Conservation (phyloP, 2,329 filamentous ascomycete species). For the Xylariales sp. region DNA sequence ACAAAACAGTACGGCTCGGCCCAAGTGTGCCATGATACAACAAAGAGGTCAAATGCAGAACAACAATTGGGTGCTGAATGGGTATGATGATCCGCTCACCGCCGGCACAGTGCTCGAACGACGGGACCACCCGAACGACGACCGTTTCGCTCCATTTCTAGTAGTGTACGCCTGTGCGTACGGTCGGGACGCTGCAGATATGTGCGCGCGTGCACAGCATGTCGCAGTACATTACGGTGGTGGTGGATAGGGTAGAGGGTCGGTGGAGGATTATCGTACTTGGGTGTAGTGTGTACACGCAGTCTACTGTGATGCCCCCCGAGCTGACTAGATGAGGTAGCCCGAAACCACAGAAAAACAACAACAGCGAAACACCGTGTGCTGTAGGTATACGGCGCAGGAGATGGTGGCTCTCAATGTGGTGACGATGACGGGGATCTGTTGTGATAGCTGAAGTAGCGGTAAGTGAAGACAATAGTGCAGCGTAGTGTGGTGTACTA, state of each 20-base stretch:
- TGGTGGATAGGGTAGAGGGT: conserved; percentile 8
- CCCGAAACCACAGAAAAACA: neutral
- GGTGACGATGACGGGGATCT: conserved; percentile 21
- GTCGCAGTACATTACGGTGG: conserved; percentile 17
- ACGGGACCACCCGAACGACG: conserved; percentile 36
- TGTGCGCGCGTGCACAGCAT: conserved; percentile 5
- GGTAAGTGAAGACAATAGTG: conserved; percentile 35
- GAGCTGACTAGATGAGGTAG: neutral
- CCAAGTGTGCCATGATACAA: neutral
- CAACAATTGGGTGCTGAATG: neutral
- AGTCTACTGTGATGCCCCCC: neutral
- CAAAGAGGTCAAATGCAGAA: conserved; percentile 9
- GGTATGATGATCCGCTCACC: conserved; percentile 25
- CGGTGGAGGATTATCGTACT: conserved; percentile 11
- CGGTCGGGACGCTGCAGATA: conserved; percentile 31
- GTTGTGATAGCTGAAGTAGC: conserved; percentile 37
- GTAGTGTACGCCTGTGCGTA: conserved; percentile 4
- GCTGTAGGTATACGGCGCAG: neutral
- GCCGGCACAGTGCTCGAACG: conserved; percentile 24
- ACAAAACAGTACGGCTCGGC: too few species aligned
- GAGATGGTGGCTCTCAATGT: conserved; percentile 16
- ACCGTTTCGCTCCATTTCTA: conserved; percentile 34
- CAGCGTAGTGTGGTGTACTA: too few species aligned
- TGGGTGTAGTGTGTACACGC: neutral
- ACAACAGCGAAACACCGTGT: conserved; percentile 2